These are phyloP conservation scores for Macrolepiota dolichaula DNA, from an alignment of 768 basidiomycete species.

Conservation along the genomic window DNA sequence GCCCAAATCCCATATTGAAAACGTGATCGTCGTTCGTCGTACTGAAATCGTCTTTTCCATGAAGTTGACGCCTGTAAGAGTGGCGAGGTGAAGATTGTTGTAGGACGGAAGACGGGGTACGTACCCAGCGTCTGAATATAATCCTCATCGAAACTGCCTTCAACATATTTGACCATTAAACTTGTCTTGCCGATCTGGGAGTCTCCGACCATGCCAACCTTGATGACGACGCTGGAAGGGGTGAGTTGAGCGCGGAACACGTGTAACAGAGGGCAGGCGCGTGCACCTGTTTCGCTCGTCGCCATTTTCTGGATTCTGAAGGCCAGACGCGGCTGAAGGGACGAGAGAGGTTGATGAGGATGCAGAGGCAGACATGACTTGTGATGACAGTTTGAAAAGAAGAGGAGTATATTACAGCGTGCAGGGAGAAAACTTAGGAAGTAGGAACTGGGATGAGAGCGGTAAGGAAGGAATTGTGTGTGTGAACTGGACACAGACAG, in stretches of 20 bases:
- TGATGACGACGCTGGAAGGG: slow-evolving; percentile 78
- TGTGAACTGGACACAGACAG: slow-evolving; percentile 27
- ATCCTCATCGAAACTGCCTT: slow-evolving; percentile 98
- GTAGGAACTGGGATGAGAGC: slow-evolving; percentile 24
- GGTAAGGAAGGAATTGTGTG: slow-evolving; percentile 23
- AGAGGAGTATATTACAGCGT: slow-evolving; percentile 17
- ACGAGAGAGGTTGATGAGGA: slow-evolving; percentile 42
- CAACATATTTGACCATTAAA: slow-evolving; percentile 99
- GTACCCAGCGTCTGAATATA: slow-evolving; percentile 98
- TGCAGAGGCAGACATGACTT: slow-evolving; percentile 47
- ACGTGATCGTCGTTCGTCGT: slow-evolving; percentile 96
- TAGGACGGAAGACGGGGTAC: slow-evolving; percentile 20
- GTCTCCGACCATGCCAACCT: slow-evolving; percentile 99
- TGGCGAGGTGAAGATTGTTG: background rate
- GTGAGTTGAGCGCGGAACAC: background rate
- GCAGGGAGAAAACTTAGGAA: slow-evolving; percentile 12
- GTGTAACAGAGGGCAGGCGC: slow-evolving; percentile 4
- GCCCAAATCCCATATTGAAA: slow-evolving; percentile 98
- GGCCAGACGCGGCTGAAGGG: slow-evolving; percentile 46
- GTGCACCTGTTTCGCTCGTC: slow-evolving; percentile 73
- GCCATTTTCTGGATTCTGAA: slow-evolving; percentile 56
- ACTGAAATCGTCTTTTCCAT: slow-evolving; percentile 99
- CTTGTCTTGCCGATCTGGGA: slow-evolving; percentile 99
- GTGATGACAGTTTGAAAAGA: slow-evolving; percentile 13
- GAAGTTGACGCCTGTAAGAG: slow-evolving; percentile 82